phyloP scores from a whole-genome alignment of 2,329 filamentous ascomycete genomes.

The Pezicula neosporulosa region DNA sequence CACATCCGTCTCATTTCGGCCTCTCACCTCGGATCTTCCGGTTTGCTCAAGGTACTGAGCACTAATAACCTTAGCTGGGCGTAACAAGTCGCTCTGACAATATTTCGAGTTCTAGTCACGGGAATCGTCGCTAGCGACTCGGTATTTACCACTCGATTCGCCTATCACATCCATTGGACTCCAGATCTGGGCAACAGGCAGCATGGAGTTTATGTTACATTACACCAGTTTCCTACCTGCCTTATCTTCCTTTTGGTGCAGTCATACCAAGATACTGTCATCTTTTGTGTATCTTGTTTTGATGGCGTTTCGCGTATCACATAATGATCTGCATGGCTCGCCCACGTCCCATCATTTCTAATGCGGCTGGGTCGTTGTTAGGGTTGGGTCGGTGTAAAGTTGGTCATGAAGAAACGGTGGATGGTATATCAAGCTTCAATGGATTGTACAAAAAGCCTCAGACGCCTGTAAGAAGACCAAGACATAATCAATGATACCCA shows the following conservation, averaged over 20 bases:
- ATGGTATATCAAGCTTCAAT: not conserved
- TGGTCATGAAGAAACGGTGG: not conserved
- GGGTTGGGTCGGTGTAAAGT: too few species aligned
- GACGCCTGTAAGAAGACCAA: not conserved
- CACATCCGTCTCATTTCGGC: not conserved
- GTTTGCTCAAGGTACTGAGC: not conserved
- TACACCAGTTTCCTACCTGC: too few species aligned
- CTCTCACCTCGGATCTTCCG: not conserved
- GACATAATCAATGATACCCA: constrained; percentile 1
- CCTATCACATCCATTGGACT: too few species aligned
- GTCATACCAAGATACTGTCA: not conserved
- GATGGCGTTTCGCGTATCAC: not conserved
- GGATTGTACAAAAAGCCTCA: not conserved
- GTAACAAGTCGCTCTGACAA: too few species aligned
- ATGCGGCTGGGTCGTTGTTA: not conserved
- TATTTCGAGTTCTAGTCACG: too few species aligned
- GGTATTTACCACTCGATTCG: too few species aligned
- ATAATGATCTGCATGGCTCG: not conserved
- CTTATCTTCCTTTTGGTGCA: too few species aligned
- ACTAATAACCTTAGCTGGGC: too few species aligned
- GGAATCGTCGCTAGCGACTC: too few species aligned
- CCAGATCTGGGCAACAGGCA: too few species aligned
- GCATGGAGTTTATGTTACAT: too few species aligned
- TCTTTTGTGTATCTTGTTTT: not conserved
- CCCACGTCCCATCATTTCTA: not conserved